Base-by-base conservation (phyloP, 1,284 basidiomycete genomes). In the Mycosarcoma maydis region DNA sequence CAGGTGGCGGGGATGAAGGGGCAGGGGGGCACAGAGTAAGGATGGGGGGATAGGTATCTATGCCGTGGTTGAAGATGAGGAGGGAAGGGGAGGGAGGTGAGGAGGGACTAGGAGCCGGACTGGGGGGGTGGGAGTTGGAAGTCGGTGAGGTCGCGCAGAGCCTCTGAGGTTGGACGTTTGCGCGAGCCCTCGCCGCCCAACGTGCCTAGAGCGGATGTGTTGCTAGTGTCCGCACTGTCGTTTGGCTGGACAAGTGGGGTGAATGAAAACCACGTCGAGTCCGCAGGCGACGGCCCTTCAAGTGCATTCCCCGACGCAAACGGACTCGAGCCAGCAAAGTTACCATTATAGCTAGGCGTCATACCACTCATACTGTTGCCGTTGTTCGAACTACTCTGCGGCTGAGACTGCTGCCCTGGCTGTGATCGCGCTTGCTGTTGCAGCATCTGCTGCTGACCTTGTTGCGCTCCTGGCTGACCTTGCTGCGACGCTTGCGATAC, bases 231-330 rank as follows among this genome's bases (percentile, higher is more conserved):
- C 6, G 39, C 32, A 6, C 37, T n/a, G 17, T 58, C 50, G 11
- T 68, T 67, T 3, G 66, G 39, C 45, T 65, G 62, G 5, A 68
- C 57, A 10, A 72, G 51, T 3, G 73, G 73, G 4, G 73, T 75
- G 32, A 67, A 75, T 2, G 58, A 61, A 27, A 75, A 75, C 53
- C 71, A 75, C 10, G 73, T 75, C 17, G 70, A 72, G 26, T 75
- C 70, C 7, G 71, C 73, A 1, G 73, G 73, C 13, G 60, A 66
- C 6, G 66, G 66, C 7, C 66, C 66, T 20, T 69, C 66, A 3
- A 62, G 36, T 20, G 54, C 66, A 23, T 62, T 69, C 22, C 59
- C 46, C 9, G 47, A 46, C 16, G 54, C 37, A 19, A 69, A 69
- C 8, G 59, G 59, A 23, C 49, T 54, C 14, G 66, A 69, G 23